Base-by-base conservation (phyloP, 108 stramenopile species). In the Discostella stelligeroides region DNA sequence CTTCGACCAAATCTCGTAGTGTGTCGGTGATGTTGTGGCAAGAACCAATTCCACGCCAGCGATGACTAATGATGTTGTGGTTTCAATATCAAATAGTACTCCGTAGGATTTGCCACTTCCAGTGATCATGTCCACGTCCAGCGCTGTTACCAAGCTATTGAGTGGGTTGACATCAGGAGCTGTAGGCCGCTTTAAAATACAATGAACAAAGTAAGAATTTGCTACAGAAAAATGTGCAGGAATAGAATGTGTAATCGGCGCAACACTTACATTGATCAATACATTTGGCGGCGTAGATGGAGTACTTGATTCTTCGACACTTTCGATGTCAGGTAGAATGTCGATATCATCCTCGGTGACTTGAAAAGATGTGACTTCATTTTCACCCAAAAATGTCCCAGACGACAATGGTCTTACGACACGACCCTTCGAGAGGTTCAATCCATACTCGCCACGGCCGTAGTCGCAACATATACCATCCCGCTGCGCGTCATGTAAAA, bases 1-100 rank as follows among this genome's bases (percentile, higher is more conserved):
- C 40, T 61, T 61, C 41, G 42, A 17, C 60, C 60, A 61, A 42
- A 61, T 42, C 21, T 61, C 60, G 10, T 61, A 61, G 38, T 61
- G 60, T 24, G 42, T 45, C 1, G 40, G 24, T 17, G 60, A 43
- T 18, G 60, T 61, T 20, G 23, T 61, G 39, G 42, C 60, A 42
- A 61, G 60, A 9, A 23, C 42, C 41, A 61, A 42, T 24, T 61
- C 60, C 60, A 61, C 43, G 21, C 60, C 60, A 15, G 41, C 39
- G 11, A 61, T 42, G 13, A 45, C 40, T 13, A 42, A 45, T 20
- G 60, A 43, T 7, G 59, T 17, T 4, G 38, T 17, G 13, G 41
- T 20, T 20, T 61, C 42, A 9, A 61, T 17, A 24, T 61, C 42
- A 24, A 61, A 61, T 13, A 61, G 38, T 9, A 61, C 37, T 2